These are phyloP conservation scores for Cladosporium oxysporum DNA, from an alignment of 2,329 filamentous ascomycete genomes.

Conservation along the genomic window DNA sequence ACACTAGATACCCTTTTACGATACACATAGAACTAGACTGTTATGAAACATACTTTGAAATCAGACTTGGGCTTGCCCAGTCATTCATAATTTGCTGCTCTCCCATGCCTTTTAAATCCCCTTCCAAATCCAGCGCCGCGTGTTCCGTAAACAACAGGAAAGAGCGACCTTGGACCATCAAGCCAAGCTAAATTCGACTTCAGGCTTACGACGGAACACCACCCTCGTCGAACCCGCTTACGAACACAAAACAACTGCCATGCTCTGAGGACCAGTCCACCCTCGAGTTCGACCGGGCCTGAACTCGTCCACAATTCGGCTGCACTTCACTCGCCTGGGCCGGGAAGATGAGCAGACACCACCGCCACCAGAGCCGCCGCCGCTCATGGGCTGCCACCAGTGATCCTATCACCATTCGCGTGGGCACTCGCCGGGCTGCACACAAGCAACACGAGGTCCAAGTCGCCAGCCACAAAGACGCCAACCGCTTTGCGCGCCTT, in stretches of 20 bases:
- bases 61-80: neutral
- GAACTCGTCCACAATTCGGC: neutral
- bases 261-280: neutral
- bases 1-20: constrained; percentile 14
- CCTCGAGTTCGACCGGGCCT: neutral
- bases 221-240: neutral
- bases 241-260: neutral
- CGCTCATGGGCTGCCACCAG: neutral
- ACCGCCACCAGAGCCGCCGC: constrained; percentile 2
- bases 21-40: constrained; percentile 11
- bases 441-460: constrained; percentile 34
- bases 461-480: constrained; percentile 32
- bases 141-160: neutral
- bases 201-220: neutral
- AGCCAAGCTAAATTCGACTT: constrained; percentile 8
- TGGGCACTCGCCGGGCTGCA: constrained; percentile 34
- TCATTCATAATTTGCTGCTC: neutral
- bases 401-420: constrained; percentile 33
- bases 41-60: neutral
- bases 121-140: neutral
- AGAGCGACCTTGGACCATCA: constrained; percentile 5
- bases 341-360: neutral
- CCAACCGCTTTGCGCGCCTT: constrained; percentile 33
- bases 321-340: neutral
- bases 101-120: neutral